phyloP scores from a whole-genome alignment of 805 yeast species.

The Wickerhamomyces queroliae region DNA sequence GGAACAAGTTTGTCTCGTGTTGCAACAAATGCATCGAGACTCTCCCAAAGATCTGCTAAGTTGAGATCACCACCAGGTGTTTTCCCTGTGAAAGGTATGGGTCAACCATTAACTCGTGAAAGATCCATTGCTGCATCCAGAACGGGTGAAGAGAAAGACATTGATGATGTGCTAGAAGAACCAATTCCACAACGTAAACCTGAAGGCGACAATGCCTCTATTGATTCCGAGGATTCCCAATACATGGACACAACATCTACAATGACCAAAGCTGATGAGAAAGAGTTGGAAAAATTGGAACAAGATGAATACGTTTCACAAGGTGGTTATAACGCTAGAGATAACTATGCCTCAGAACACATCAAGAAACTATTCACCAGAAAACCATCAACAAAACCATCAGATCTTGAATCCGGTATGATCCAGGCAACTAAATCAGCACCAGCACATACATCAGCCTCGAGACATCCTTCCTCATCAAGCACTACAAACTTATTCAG shows the following conservation, averaged over 20 bases:
- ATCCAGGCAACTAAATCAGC: constrained; percentile 8
- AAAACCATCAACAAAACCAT: constrained; percentile 1
- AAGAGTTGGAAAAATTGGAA: constrained; percentile 20
- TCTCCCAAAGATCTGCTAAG: constrained; percentile 4
- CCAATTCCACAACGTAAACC: no score
- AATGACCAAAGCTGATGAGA: constrained; percentile 1
- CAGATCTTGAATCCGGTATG: background rate
- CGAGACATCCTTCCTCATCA: background rate
- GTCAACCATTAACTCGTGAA: constrained; percentile 52
- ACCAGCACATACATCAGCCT: background rate
- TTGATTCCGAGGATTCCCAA: constrained; percentile 2
- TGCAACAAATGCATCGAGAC: constrained; percentile 2
- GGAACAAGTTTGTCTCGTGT: background rate
- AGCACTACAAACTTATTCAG: constrained; percentile 7
- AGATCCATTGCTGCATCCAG: constrained; percentile 50
- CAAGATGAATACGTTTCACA: constrained; percentile 20
- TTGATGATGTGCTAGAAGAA: background rate
- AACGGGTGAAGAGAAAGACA: no score
- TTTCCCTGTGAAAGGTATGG: constrained; percentile 79
- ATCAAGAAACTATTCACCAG: constrained; percentile 26
- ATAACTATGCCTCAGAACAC: constrained; percentile 28
- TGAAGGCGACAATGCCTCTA: constrained; percentile 1
- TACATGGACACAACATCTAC: background rate
- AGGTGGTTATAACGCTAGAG: constrained; percentile 27
- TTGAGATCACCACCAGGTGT: constrained; percentile 66